Evolutionary conservation across 2,329 filamentous ascomycete genomes (phyloP).

Genomic region (Leptographium galeiforme): DNA sequence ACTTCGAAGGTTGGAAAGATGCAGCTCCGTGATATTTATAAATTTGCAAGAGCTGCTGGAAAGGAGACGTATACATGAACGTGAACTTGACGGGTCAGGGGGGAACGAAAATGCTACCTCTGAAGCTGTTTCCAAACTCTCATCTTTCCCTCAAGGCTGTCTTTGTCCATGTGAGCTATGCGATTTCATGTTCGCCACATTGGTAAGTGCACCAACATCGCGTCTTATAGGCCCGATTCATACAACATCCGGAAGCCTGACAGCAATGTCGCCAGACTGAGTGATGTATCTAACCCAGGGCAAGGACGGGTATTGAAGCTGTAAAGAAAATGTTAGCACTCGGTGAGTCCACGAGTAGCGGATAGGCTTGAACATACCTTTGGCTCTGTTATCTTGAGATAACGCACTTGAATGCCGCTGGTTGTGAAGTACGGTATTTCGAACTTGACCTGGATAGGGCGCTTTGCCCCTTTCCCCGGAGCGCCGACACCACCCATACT

Average conservation of each 20-base stretch:
- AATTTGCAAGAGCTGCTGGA: too few species aligned
- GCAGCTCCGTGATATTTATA: too few species aligned
- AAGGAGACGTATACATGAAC: too few species aligned
- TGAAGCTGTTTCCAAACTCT: too few species aligned
- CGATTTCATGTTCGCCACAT: too few species aligned
- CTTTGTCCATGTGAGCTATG: background rate
- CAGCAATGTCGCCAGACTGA: conserved; percentile 91
- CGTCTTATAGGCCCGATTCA: conserved; percentile 23
- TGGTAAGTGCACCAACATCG: too few species aligned
- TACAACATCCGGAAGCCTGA: conserved; percentile 81
- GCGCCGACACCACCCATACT: conserved; percentile 87
- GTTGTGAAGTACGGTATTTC: conserved; percentile 99
- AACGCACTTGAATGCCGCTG: conserved; percentile 93
- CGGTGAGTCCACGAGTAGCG: too few species aligned
- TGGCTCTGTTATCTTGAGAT: conserved; percentile 97
- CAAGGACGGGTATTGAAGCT: conserved; percentile 95
- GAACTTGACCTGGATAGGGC: conserved; percentile 97
- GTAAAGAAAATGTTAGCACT: conserved; percentile 3
- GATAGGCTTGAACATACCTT: conserved; percentile 54
- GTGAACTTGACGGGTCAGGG: too few species aligned
- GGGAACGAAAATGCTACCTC: too few species aligned
- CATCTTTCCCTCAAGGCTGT: background rate
- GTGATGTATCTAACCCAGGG: conserved; percentile 99
- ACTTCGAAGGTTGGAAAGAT: too few species aligned
- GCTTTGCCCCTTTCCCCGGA: conserved; percentile 68